Conservation (phyloP, 495 filamentous ascomycete species). For the Podospora fimiseda region DNA sequence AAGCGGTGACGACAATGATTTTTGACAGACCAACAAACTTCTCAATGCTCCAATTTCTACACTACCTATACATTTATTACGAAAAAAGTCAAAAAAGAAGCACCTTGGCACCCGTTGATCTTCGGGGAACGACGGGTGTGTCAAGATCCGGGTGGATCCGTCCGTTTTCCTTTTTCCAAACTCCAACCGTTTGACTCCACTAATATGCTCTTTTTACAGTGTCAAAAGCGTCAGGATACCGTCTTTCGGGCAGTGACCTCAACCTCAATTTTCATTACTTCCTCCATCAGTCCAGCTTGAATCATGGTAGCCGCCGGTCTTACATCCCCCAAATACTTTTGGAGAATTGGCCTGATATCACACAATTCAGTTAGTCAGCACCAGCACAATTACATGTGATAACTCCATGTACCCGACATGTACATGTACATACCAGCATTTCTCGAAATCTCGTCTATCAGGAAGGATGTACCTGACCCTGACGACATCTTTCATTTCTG, state of each 20-base stretch:
- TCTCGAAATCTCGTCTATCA: constrained; percentile 26
- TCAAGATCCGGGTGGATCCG: no score
- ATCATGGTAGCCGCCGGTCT: constrained; percentile 40
- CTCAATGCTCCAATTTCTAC: no score
- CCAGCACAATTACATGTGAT: neutral
- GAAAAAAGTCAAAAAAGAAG: no score
- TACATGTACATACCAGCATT: constrained; percentile 15
- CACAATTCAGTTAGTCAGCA: neutral
- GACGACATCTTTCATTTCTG: constrained; percentile 29
- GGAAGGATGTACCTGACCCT: constrained; percentile 35
- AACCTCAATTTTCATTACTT: constrained; percentile 38
- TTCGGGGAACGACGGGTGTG: no score
- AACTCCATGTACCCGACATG: neutral
- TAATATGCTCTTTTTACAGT: no score
- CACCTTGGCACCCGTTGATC: no score
- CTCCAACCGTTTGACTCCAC: no score
- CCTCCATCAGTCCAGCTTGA: constrained; percentile 33
- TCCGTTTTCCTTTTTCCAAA: no score
- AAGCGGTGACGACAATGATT: no score
- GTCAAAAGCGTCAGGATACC: no score
- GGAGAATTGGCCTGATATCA: constrained; percentile 30
- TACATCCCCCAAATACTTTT: constrained; percentile 30
- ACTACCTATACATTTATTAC: no score
- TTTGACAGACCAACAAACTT: no score
- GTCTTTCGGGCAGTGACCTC: constrained; percentile 35